These are phyloP conservation scores for Symmetrospora coprosmae DNA, from an alignment of 768 basidiomycete genomes.

Conservation along the genomic window DNA sequence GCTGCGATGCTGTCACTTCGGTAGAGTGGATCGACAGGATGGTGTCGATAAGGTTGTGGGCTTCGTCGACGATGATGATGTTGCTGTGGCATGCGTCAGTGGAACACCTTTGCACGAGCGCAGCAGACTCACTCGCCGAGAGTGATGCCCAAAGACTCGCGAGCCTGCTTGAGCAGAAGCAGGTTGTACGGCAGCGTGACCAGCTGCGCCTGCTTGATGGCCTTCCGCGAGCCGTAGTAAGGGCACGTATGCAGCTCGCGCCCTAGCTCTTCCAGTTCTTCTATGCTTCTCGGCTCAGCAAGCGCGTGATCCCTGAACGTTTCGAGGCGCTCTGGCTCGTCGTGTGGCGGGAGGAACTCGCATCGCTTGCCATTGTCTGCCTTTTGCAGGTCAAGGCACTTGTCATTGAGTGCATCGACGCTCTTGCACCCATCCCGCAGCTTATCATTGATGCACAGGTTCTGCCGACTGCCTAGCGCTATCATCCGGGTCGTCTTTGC, in stretches of 20 bases:
- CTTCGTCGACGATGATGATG: constrained; percentile 84
- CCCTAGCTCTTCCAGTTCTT: constrained; percentile 69
- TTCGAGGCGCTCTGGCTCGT: constrained; percentile 56
- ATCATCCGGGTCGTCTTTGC: constrained; percentile 47
- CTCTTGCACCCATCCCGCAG: constrained; percentile 43
- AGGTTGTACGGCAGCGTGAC: constrained; percentile 87
- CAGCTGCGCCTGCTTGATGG: constrained; percentile 83
- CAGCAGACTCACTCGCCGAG: constrained; percentile 27
- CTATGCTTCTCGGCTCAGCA: constrained; percentile 81
- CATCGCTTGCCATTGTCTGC: constrained; percentile 50
- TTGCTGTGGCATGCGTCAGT: constrained; percentile 62
- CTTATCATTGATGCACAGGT: constrained; percentile 79
- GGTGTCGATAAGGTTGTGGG: constrained; percentile 55
- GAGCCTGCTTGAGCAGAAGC: constrained; percentile 63
- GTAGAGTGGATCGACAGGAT: constrained; percentile 71
- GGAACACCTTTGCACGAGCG: constrained; percentile 50
- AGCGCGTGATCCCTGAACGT: constrained; percentile 78
- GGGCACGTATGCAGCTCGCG: constrained; percentile 60
- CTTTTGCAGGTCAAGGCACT: constrained; percentile 30
- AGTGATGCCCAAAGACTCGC: constrained; percentile 68
- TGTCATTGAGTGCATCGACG: constrained; percentile 41
- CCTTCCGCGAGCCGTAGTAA: constrained; percentile 78
- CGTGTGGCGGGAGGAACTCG: constrained; percentile 55
- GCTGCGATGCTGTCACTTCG: constrained; percentile 46
- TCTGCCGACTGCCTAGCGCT: constrained; percentile 76